Conservation (phyloP, 1,284 basidiomycete genomes). For the Sporisorium iseilematis-ciliati region DNA sequence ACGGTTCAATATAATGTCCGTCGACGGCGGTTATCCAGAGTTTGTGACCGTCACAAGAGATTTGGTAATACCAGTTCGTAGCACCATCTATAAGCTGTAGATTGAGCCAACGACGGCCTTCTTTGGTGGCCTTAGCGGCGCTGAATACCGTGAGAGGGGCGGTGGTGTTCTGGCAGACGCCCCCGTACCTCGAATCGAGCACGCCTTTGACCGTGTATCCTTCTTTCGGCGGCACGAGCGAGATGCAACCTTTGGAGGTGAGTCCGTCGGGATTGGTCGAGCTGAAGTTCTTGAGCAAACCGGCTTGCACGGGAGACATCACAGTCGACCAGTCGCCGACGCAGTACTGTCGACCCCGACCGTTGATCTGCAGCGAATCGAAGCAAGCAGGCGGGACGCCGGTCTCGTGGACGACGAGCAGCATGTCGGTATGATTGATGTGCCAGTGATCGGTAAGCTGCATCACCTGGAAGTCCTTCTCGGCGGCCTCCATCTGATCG, state of each 20-base stretch:
- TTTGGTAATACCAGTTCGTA: slow-evolving; percentile 42
- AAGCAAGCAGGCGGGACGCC: slow-evolving; percentile 55
- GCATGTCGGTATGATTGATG: slow-evolving; percentile 51
- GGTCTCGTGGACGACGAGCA: slow-evolving; percentile 47
- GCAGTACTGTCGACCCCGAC: slow-evolving; percentile 53
- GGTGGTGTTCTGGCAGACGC: slow-evolving; percentile 49
- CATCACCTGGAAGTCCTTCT: slow-evolving; percentile 43
- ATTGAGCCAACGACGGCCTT: slow-evolving; percentile 46
- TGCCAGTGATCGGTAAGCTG: slow-evolving; percentile 53
- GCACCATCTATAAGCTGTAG: slow-evolving; percentile 44
- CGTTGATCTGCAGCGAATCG: slow-evolving; percentile 54
- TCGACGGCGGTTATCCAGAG: slow-evolving; percentile 55
- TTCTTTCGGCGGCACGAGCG: slow-evolving; percentile 44
- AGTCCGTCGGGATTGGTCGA: slow-evolving; percentile 38
- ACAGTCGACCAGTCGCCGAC: slow-evolving; percentile 32
- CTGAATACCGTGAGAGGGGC: slow-evolving; percentile 45
- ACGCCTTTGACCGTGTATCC: slow-evolving; percentile 43
- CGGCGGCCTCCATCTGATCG: slow-evolving; percentile 50
- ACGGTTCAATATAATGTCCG: slow-evolving; percentile 46
- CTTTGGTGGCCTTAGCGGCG: slow-evolving; percentile 36
- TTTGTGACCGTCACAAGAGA: slow-evolving; percentile 36
- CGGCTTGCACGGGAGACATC: slow-evolving; percentile 22
- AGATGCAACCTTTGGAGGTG: slow-evolving; percentile 56
- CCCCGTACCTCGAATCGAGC: slow-evolving; percentile 47
- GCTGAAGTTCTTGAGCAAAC: slow-evolving; percentile 41